Percentiles rank a stretch among this genome's conserved stretches.
These are phyloP conservation scores for Xylariomycetidae sp. DNA, from an alignment of 2,329 filamentous ascomycete genomes.

Conservation along the genomic window DNA sequence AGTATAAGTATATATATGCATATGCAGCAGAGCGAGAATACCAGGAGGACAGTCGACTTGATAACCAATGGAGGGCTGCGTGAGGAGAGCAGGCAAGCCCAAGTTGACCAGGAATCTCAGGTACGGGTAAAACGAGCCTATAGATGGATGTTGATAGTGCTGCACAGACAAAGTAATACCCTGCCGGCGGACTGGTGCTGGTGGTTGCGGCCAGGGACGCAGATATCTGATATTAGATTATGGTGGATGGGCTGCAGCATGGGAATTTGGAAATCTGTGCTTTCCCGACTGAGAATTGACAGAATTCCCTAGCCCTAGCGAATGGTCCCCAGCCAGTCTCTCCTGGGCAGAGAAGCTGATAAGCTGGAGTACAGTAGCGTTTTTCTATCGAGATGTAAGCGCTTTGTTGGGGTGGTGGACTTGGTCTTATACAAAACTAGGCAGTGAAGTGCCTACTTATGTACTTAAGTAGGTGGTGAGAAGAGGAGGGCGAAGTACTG, in stretches of 20 bases:
- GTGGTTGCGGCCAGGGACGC: constrained; percentile 8
- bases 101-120: too few species aligned
- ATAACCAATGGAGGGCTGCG: constrained; percentile 3
- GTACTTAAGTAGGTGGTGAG: not conserved
- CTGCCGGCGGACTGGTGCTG: constrained; percentile 12
- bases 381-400: not conserved
- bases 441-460: not conserved
- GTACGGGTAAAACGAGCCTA: too few species aligned
- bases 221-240: constrained; percentile 13
- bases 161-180: constrained; percentile 5
- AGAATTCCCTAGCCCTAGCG: not conserved
- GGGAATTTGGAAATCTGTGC: constrained; percentile 1
- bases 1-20: not conserved
- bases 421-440: not conserved
- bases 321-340: too few species aligned
- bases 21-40: not conserved
- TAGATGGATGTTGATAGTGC: constrained; percentile 4
- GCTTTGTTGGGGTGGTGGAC: not conserved
- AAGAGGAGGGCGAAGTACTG: constrained; percentile 17
- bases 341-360: too few species aligned
- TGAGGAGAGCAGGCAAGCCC: too few species aligned
- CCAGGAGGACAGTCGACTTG: not conserved
- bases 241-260: not conserved
- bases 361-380: constrained; percentile 7
- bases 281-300: not conserved